Base-by-base conservation (phyloP, 2,329 filamentous ascomycete genomes). In the Fusarium sp. region DNA sequence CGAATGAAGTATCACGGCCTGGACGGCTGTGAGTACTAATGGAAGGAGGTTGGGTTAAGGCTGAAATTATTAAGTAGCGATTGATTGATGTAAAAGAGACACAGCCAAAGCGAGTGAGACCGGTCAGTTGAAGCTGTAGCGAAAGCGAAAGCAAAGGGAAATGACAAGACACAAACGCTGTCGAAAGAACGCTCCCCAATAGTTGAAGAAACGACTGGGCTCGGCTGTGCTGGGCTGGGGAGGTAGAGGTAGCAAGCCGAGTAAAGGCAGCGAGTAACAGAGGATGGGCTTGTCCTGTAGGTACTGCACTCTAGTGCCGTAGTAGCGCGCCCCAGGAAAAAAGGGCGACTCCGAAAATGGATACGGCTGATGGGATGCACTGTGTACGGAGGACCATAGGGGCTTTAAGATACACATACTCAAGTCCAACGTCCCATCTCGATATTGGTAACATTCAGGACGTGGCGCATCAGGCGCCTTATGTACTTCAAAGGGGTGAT, bases 101-200 rank as follows among this genome's bases (percentile, higher is more conserved):
- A 79, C 83, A 84, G 85, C 86, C 86, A 86, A 83, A 90, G 85
- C 88, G 89, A 91, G 84, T 88, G 89, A 90, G 85, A 85, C 82
- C 82, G 83, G 70, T 73, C 68, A 39, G 61, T 69, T 73, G 66
- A 72, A 72, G 56, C 61, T 65, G 70, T 64, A 74, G 53, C 38
- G 53, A 67, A 48, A 62, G 70, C 55, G 69, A 59, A 70, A 73
- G 26, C 62, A 72, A 58, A 39, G 62, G 71, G 59, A 65, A 68
- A 70, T 61, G 65, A 67, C 62, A 61, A 67, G 66, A 72, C 67
- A 58, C 61, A 60, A 70, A 70, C 45, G 69, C 62, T 72, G 63
- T 71, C 68, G 71, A 77, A 63, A 58, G 68, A 75, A 72, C 36
- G 58, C 64, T 75, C 74, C 68, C 72, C 60, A 68, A 67, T 68